Evolutionary conservation across 805 yeast genomes (phyloP).

Genomic region (Starmerella geochares): DNA sequence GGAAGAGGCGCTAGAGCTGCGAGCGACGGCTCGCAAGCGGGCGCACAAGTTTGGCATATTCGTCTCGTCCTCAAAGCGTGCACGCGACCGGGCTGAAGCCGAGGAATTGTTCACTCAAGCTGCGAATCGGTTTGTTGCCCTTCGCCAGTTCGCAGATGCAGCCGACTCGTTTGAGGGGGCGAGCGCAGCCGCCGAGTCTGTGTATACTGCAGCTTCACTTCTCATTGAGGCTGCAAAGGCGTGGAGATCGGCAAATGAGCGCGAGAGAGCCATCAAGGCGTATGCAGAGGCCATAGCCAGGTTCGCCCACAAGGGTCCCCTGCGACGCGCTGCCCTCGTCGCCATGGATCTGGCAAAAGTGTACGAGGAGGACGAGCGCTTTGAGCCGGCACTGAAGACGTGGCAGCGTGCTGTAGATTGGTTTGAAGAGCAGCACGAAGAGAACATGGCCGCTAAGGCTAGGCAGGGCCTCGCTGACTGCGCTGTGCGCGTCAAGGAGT

Average conservation of each 20-base stretch:
- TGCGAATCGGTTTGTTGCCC: slow-evolving; percentile 11
- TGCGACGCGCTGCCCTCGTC: slow-evolving; percentile 21
- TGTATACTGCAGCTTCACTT: slow-evolving; percentile 15
- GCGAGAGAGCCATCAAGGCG: slow-evolving; percentile 7
- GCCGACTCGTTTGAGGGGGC: slow-evolving; percentile 17
- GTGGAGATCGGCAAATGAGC: slow-evolving; percentile 15
- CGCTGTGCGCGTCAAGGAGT: slow-evolving; percentile 14
- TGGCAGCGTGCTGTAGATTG: slow-evolving; percentile 15
- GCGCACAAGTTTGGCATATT: slow-evolving; percentile 11
- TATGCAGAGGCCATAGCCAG: slow-evolving; percentile 16
- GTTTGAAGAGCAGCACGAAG: slow-evolving; percentile 13
- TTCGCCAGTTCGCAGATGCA: slow-evolving; percentile 16
- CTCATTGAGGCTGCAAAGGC: slow-evolving; percentile 18
- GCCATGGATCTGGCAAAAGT: slow-evolving; percentile 18
- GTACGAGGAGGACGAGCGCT: slow-evolving; percentile 11
- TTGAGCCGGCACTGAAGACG: slow-evolving; percentile 14
- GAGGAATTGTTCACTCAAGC: slow-evolving; percentile 17
- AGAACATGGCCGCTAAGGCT: slow-evolving; percentile 16
- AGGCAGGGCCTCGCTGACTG: slow-evolving; percentile 16
- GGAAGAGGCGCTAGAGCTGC: slow-evolving; percentile 21
- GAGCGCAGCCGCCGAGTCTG: slow-evolving; percentile 10
- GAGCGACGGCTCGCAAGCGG: slow-evolving; percentile 15
- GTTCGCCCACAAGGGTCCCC: slow-evolving; percentile 20
- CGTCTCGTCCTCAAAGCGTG: not conserved
- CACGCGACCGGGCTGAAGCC: slow-evolving; percentile 10